Percentiles rank a stretch among this genome's conserved stretches.
These are phyloP conservation scores for Xenoacremonium recifei DNA, from an alignment of 2,329 filamentous ascomycete genomes.

Conservation along the genomic window DNA sequence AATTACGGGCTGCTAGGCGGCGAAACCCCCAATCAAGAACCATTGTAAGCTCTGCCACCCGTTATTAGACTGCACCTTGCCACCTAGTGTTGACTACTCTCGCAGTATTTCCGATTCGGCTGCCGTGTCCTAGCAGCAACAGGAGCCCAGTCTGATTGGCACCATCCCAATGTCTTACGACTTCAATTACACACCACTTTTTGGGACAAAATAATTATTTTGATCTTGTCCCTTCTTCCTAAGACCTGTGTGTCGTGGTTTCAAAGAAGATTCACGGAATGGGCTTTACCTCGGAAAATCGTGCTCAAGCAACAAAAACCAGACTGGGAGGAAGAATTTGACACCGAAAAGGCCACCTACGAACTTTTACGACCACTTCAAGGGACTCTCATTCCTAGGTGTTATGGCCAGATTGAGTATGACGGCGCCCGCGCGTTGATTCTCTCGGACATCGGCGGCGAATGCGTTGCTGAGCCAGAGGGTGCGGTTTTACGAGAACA, in stretches of 20 bases:
- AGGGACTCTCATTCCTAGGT: slow-evolving; percentile 20
- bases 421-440: slow-evolving; percentile 18
- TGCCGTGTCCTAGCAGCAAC: neutral
- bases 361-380: slow-evolving; percentile 18
- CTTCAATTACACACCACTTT: neutral
- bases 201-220: neutral
- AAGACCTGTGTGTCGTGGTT: neutral
- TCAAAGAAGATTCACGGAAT: slow-evolving; percentile 12
- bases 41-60: neutral
- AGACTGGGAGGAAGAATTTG: slow-evolving; percentile 27
- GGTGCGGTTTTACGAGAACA: slow-evolving; percentile 15
- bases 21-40: neutral
- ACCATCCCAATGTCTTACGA: neutral
- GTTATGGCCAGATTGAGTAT: slow-evolving; percentile 17
- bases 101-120: neutral
- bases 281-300: slow-evolving; percentile 11
- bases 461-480: slow-evolving; percentile 14
- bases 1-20: too few relatives aligned
- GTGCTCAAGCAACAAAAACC: slow-evolving; percentile 20
- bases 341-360: slow-evolving; percentile 21
- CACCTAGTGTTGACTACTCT: neutral
- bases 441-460: slow-evolving; percentile 24
- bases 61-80: neutral
- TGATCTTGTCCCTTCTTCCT: neutral
- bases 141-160: neutral